phyloP scores from a whole-genome alignment of 305 asterid species.

The Rubia tinctorum region DNA sequence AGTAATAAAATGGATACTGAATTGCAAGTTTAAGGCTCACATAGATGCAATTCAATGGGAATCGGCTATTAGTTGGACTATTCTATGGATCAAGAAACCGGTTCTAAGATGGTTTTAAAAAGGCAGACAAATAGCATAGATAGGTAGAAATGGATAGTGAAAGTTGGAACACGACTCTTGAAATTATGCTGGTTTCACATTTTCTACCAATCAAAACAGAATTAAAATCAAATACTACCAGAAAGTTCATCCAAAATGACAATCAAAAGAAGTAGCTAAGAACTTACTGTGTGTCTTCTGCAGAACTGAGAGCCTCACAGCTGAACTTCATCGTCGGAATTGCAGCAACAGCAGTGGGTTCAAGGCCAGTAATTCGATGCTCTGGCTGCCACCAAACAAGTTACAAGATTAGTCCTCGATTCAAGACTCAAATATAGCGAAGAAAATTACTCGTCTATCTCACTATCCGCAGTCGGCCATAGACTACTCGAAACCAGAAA shows the following conservation, averaged over 20 bases:
- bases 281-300: constrained; percentile 79
- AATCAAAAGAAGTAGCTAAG: constrained; percentile 6
- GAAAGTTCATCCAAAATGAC: not conserved
- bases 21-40: not conserved
- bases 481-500: not conserved
- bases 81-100: not conserved
- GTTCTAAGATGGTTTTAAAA: not conserved
- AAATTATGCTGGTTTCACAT: not conserved
- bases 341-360: constrained; percentile 70
- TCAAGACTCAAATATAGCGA: not conserved
- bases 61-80: not conserved
- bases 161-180: not conserved
- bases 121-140: not conserved
- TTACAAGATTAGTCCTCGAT: constrained; percentile 3
- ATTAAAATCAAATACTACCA: not conserved
- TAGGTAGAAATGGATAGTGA: not conserved
- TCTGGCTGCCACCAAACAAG: constrained; percentile 51
- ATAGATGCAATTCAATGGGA: not conserved
- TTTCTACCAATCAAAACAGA: not conserved
- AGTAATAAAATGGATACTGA: not conserved
- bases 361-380: constrained; percentile 56
- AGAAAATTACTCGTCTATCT: not conserved
- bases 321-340: constrained; percentile 80
- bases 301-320: constrained; percentile 60
- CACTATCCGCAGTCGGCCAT: not conserved